phyloP scores from a whole-genome alignment of 2,329 filamentous ascomycete genomes.

The Colletotrichum endophyticum region DNA sequence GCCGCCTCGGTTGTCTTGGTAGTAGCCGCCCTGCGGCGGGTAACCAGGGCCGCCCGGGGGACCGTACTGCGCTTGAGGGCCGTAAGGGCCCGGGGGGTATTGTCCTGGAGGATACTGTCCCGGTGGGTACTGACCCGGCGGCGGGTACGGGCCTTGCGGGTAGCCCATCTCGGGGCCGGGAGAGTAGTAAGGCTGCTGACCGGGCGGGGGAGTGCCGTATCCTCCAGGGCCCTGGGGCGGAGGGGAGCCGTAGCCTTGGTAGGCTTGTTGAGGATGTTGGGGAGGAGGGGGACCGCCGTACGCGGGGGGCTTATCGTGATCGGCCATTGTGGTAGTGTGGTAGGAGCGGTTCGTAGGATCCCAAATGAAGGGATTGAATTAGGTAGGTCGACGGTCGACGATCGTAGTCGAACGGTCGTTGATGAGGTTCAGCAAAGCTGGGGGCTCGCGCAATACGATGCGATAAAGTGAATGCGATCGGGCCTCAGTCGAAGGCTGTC shows the following conservation, averaged over 20 bases:
- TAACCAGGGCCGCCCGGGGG: slow-evolving; percentile 27
- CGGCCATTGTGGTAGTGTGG: slow-evolving; percentile 38
- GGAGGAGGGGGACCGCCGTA: slow-evolving; percentile 44
- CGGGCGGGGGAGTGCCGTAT: slow-evolving; percentile 37
- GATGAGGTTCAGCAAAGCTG: not conserved
- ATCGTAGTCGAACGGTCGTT: not conserved
- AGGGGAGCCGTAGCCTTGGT: slow-evolving; percentile 44
- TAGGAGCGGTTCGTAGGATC: not conserved
- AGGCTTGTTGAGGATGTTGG: slow-evolving; percentile 46
- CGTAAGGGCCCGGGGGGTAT: slow-evolving; percentile 24
- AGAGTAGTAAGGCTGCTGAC: slow-evolving; percentile 37
- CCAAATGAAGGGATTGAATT: not conserved
- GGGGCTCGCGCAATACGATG: not conserved
- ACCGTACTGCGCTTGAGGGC: slow-evolving; percentile 16
- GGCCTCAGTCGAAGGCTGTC: not conserved
- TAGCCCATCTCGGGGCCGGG: slow-evolving; percentile 48
- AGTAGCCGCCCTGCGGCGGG: slow-evolving; percentile 30
- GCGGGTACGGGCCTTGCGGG: slow-evolving; percentile 32
- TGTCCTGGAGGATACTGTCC: slow-evolving; percentile 37
- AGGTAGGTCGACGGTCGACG: not conserved
- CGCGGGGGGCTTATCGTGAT: slow-evolving; percentile 55
- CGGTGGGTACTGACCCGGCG: slow-evolving; percentile 36
- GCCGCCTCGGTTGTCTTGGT: slow-evolving; percentile 33
- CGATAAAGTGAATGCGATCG: not conserved
- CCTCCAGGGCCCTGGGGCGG: slow-evolving; percentile 35